These are phyloP conservation scores for Suhomyces sp. DNA, from an alignment of 805 yeast species.

Conservation along the genomic window DNA sequence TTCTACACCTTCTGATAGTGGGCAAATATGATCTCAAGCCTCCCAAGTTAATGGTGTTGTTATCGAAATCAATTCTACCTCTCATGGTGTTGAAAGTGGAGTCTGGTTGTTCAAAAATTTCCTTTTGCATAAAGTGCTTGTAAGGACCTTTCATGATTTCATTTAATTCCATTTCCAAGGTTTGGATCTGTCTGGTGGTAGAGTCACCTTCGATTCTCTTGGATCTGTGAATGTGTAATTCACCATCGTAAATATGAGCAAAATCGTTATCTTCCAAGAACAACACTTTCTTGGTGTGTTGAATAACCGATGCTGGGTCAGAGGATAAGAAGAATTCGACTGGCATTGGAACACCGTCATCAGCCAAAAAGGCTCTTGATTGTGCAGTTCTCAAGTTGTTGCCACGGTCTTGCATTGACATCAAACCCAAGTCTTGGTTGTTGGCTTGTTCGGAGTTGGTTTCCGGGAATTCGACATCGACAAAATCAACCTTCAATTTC, in stretches of 20 bases:
- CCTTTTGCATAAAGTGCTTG: constrained; percentile 97
- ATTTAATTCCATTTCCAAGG: constrained; percentile 93
- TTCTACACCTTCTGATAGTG: constrained; percentile 88
- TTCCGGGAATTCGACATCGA: constrained; percentile 96
- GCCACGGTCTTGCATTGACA: constrained; percentile 55
- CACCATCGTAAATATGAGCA: constrained; percentile 97
- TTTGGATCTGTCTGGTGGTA: constrained; percentile 94
- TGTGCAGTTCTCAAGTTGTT: constrained; percentile 77
- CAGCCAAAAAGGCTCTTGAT: constrained; percentile 94
- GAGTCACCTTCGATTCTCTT: constrained; percentile 77
- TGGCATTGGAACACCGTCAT: constrained; percentile 89
- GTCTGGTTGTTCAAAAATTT: constrained; percentile 97
- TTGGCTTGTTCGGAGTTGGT: constrained; percentile 26
- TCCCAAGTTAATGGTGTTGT: constrained; percentile 74
- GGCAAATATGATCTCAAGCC: constrained; percentile 84
- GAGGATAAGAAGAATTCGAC: constrained; percentile 95
- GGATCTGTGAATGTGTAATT: constrained; percentile 96
- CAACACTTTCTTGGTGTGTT: constrained; percentile 95
- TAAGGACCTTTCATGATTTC: constrained; percentile 98
- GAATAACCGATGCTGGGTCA: constrained; percentile 94
- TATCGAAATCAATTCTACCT: constrained; percentile 94
- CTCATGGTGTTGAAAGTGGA: constrained; percentile 98
- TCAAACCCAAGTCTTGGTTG: constrained; percentile 31
- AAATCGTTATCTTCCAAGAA: constrained; percentile 97
- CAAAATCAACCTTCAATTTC: constrained; percentile 95